A percentile compares a stretch with the other conserved stretches of the same genome.
Evolutionary conservation across 257 asterid genomes (phyloP).

Genomic region (Rehmannia glutinosa): DNA sequence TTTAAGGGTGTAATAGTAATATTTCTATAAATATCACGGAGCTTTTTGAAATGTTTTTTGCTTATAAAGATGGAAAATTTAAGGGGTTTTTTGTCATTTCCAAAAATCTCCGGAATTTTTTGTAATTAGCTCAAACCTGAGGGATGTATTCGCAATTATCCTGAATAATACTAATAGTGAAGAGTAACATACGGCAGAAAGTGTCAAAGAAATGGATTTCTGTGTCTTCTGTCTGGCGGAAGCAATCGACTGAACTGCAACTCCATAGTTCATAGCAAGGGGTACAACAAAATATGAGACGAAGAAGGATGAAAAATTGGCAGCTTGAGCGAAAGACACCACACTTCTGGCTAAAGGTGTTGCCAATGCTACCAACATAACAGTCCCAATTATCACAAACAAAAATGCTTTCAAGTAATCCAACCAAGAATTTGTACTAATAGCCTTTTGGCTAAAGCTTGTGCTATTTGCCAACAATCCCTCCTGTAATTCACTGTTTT

Average conservation of each 20-base stretch:
- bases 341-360: constrained; percentile 38
- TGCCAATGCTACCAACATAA: constrained; percentile 20
- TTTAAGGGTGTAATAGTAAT: no score
- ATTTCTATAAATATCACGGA: no score
- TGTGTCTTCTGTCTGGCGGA: constrained; percentile 40
- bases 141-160: no score
- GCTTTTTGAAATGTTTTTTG: no score
- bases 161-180: no score
- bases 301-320: constrained; percentile 34
- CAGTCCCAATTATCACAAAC: constrained; percentile 32
- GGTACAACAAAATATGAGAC: constrained; percentile 50
- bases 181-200: constrained; percentile 53
- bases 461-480: constrained; percentile 19
- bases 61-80: no score
- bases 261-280: constrained; percentile 46
- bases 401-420: constrained; percentile 26
- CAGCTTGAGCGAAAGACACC: constrained; percentile 27
- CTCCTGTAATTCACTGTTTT: constrained; percentile 17
- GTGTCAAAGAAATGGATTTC: constrained; percentile 47
- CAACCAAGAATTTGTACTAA: constrained; percentile 18
- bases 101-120: no score
- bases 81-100: no score
- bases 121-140: no score
- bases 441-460: neutral
- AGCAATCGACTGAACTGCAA: constrained; percentile 31